phyloP scores from a whole-genome alignment of 495 filamentous ascomycete species.

The Penicillium goetzii region DNA sequence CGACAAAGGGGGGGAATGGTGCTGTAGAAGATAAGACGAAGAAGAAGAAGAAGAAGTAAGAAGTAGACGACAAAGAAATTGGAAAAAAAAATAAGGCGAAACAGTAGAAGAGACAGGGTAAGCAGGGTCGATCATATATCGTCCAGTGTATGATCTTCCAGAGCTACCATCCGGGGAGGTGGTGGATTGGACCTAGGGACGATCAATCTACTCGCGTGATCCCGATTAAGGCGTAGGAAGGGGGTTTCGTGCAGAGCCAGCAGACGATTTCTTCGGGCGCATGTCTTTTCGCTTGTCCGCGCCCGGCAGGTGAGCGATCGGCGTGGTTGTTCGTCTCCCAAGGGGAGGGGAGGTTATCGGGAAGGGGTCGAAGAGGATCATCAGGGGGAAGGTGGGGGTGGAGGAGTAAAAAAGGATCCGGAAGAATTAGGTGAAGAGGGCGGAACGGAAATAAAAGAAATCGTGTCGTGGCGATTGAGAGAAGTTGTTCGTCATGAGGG shows the following conservation, averaged over 20 bases:
- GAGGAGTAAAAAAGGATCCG: slow-evolving; percentile 15
- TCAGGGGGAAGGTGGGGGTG: slow-evolving; percentile 6
- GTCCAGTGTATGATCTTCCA: slow-evolving; percentile 21
- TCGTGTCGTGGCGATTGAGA: slow-evolving; percentile 43
- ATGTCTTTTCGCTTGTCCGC: slow-evolving; percentile 23
- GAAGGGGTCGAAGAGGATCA: slow-evolving; percentile 24
- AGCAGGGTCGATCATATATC: slow-evolving; percentile 29
- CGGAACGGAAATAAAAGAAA: slow-evolving; percentile 18
- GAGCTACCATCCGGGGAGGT: slow-evolving; percentile 24
- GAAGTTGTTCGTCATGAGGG: slow-evolving; percentile 37
- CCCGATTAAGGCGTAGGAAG: slow-evolving; percentile 18
- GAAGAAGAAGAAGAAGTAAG: slow-evolving; percentile 35
- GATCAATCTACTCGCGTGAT: slow-evolving; percentile 19
- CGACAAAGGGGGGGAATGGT: slow-evolving; percentile 32
- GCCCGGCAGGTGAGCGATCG: slow-evolving; percentile 28
- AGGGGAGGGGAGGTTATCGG: slow-evolving; percentile 13
- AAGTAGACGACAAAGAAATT: slow-evolving; percentile 32
- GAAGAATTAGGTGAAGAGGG: slow-evolving; percentile 28
- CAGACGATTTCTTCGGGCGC: slow-evolving; percentile 36
- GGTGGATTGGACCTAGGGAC: slow-evolving; percentile 34
- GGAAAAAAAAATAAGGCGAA: slow-evolving; percentile 24
- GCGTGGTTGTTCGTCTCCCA: slow-evolving; percentile 18
- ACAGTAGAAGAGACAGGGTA: slow-evolving; percentile 37
- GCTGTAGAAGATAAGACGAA: slow-evolving; percentile 22
- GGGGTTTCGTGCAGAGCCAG: slow-evolving; percentile 51